Percentiles rank a stretch among this genome's conserved stretches.
Conservation (phyloP, 495 filamentous ascomycete species). For the Aspergillus leporis region DNA sequence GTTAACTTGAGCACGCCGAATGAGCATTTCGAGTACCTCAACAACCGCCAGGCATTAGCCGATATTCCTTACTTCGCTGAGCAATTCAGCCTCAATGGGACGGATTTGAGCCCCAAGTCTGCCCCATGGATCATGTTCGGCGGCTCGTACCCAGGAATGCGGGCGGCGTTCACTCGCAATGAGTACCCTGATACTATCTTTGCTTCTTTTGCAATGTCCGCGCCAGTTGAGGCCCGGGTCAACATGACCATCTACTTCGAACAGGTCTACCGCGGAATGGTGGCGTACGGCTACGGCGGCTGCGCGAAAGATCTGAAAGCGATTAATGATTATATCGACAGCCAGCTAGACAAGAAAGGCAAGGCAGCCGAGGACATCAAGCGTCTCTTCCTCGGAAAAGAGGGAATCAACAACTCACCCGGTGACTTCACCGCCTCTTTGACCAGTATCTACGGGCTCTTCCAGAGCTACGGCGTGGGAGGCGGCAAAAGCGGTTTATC, state of each 20-base stretch:
- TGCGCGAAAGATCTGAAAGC: slow-evolving; percentile 56
- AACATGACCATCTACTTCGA: slow-evolving; percentile 61
- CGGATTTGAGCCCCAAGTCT: slow-evolving; percentile 42
- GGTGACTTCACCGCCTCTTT: slow-evolving; percentile 50
- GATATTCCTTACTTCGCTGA: slow-evolving; percentile 54
- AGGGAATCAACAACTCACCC: slow-evolving; percentile 49
- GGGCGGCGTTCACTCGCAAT: slow-evolving; percentile 54
- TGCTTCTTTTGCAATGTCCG: slow-evolving; percentile 55
- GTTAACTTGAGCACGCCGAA: slow-evolving; percentile 45
- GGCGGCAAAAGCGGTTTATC: slow-evolving; percentile 42
- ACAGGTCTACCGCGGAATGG: slow-evolving; percentile 55
- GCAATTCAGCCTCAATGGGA: slow-evolving; percentile 42
- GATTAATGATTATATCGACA: slow-evolving; percentile 54
- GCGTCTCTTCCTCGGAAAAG: slow-evolving; percentile 48
- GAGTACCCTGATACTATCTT: slow-evolving; percentile 60
- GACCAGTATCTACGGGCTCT: slow-evolving; percentile 38
- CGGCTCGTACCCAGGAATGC: slow-evolving; percentile 59
- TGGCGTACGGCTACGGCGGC: slow-evolving; percentile 49
- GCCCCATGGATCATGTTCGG: slow-evolving; percentile 63
- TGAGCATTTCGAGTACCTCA: slow-evolving; percentile 51
- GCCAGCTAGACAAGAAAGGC: slow-evolving; percentile 35
- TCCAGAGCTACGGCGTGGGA: slow-evolving; percentile 49
- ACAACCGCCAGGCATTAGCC: slow-evolving; percentile 51
- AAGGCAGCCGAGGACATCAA: slow-evolving; percentile 45
- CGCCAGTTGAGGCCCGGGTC: slow-evolving; percentile 53